A percentile compares a stretch with the other conserved stretches of the same genome.
Evolutionary conservation across 257 asterid genomes (phyloP).

Genomic region (Solanum chilense): DNA sequence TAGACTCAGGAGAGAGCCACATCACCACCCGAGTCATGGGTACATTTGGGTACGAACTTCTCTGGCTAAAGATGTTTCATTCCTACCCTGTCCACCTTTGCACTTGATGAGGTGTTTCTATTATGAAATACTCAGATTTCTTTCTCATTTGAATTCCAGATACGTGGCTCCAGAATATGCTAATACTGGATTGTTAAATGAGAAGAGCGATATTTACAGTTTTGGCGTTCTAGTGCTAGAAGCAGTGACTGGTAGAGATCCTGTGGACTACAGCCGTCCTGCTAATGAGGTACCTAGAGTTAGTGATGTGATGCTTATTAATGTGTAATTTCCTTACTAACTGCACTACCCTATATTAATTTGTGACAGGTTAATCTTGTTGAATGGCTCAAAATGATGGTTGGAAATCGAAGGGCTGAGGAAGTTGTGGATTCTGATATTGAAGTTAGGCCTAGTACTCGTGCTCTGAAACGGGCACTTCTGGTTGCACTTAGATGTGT

Average conservation of each 20-base stretch:
- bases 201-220: constrained; percentile 89
- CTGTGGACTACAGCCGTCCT: constrained; percentile 92
- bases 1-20: constrained; percentile 94
- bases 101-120: neutral
- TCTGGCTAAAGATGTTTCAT: neutral
- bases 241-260: constrained; percentile 91
- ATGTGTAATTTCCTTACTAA: neutral
- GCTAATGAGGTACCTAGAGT: constrained; percentile 50
- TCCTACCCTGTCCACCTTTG: neutral
- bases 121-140: neutral
- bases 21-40: constrained; percentile 98
- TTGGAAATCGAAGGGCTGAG: constrained; percentile 80
- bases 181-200: constrained; percentile 80
- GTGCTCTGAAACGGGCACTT: constrained; percentile 80
- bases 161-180: constrained; percentile 99
- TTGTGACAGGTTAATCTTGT: constrained; percentile 81
- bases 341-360: neutral
- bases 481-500: constrained; percentile 85
- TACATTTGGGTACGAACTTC: constrained; percentile 69
- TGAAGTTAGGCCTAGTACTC: constrained; percentile 58
- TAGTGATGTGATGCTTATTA: neutral
- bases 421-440: constrained; percentile 85
- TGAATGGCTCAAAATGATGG: constrained; percentile 98
- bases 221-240: constrained; percentile 89
- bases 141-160: constrained; percentile 29